Evolutionary conservation across 176 grass and related monocot genomes (phyloP), one percentile per base, ranked within the genome.

Genomic region (Raddia distichophylla): DNA sequence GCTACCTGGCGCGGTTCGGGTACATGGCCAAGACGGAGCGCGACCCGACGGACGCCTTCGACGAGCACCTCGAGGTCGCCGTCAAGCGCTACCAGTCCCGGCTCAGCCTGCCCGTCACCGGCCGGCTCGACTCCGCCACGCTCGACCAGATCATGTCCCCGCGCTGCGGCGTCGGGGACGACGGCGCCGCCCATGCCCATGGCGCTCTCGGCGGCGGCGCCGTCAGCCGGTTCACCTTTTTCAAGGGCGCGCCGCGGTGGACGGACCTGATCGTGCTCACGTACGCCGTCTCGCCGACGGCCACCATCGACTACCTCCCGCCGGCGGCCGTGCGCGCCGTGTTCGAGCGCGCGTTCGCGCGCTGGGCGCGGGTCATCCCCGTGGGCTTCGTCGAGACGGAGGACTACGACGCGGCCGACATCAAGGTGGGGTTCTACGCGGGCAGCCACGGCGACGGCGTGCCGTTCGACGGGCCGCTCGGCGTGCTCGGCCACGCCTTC

Each of bases 401-500:
- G 9, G 78, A 88, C 57, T 98, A 91, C 80, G 54, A 64, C 8
- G 65, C 7, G 43, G 95, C 95, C 9, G 88, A 90, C 67, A 79
- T 98, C 66, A 95, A 87, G 87, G 83, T 91, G 58, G 95, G 86
- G 1, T 98, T 98, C 83, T 93, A 95, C 84, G 14, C 6, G 44
- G 92, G 92, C 9, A 81, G 77, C 69, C 95, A 98, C 62, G 95
- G 95, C 12, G 95, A 98, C 58, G 95, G 95, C 1, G 85, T 91
- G 76, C 93, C 95, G 9, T 98, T 98, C 71, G 93, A 98, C 75
- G 95, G 95, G 1, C 86, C 84, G 69, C 86, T 95, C 71, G 95
- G 95, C 59, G 83, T 95, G 33, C 88, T 98, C 0, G 92, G 88
- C 43, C 95, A 98, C 14, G 95, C 92, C 5, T 98, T 98, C 93